Evolutionary conservation across 345 rosid genomes (phyloP).

Genomic region (Orychophragmus violaceus): DNA sequence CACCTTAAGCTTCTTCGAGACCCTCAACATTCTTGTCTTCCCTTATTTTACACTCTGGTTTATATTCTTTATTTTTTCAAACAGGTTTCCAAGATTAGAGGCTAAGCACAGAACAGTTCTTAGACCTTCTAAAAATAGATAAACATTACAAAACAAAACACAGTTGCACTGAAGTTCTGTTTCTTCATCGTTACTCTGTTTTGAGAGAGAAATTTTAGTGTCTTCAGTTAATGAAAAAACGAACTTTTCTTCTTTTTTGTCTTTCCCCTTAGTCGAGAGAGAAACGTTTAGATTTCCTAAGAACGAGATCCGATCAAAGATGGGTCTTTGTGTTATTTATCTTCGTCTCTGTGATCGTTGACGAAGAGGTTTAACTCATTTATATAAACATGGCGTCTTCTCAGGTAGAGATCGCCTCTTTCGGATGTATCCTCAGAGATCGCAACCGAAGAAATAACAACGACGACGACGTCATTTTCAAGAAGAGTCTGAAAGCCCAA

Average conservation of each 20-base stretch:
- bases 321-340: conserved; percentile 4
- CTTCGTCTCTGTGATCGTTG: conserved; percentile 7
- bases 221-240: conserved; percentile 13
- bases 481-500: background rate
- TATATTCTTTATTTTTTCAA: background rate
- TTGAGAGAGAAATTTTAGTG: conserved; percentile 1
- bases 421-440: background rate
- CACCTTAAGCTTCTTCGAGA: too few relatives aligned
- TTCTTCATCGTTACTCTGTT: background rate
- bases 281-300: background rate
- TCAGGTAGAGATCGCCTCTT: conserved; percentile 46
- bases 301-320: conserved; percentile 5
- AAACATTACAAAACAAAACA: background rate
- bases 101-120: background rate
- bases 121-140: background rate
- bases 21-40: background rate
- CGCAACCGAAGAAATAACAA: background rate
- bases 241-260: background rate
- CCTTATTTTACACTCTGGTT: background rate
- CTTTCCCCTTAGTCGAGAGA: background rate
- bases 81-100: background rate
- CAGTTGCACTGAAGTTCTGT: background rate
- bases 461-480: background rate
- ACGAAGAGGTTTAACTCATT: too few relatives aligned
- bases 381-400: conserved; percentile 84